Evolutionary conservation across 192 early-diverging fungal species (phyloP).

Genomic region (Coemansia erecta): DNA sequence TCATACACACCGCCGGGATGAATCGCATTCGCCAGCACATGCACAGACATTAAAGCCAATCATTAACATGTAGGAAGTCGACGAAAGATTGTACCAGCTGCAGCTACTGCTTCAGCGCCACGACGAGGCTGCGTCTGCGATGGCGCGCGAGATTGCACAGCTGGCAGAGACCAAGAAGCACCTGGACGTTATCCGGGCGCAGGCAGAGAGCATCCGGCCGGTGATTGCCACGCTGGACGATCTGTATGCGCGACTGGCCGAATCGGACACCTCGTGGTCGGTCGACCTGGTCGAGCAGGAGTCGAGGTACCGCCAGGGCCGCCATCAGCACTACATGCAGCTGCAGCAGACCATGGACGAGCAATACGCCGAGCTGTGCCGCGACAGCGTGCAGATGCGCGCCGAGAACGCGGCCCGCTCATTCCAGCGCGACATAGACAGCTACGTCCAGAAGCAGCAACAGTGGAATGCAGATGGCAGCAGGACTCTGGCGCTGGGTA

Average conservation of each 20-base stretch:
- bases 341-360: slow-evolving; percentile 44
- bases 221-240: slow-evolving; percentile 18
- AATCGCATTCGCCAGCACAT: too few species aligned
- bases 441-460: slow-evolving; percentile 18
- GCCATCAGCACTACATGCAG: slow-evolving; percentile 35
- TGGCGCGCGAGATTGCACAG: slow-evolving; percentile 22
- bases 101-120: slow-evolving; percentile 14
- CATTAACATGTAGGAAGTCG: slow-evolving; percentile 23
- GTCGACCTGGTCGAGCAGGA: slow-evolving; percentile 31
- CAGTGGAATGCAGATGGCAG: neutral
- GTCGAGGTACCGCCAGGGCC: slow-evolving; percentile 24
- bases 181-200: slow-evolving; percentile 15
- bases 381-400: slow-evolving; percentile 25
- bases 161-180: slow-evolving; percentile 16
- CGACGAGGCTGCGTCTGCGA: slow-evolving; percentile 12
- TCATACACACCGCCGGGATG: neutral
- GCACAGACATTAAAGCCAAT: slow-evolving; percentile 1
- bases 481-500: neutral
- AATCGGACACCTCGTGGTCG: slow-evolving; percentile 6
- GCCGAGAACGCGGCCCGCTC: slow-evolving; percentile 33
- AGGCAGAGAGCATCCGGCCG: slow-evolving; percentile 20
- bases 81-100: slow-evolving; percentile 16
- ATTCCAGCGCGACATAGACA: slow-evolving; percentile 47
- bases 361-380: slow-evolving; percentile 37
- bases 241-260: slow-evolving; percentile 30